These are phyloP conservation scores for Fusarium euwallaceae DNA, from an alignment of 2,329 filamentous ascomycete genomes.

Conservation along the genomic window DNA sequence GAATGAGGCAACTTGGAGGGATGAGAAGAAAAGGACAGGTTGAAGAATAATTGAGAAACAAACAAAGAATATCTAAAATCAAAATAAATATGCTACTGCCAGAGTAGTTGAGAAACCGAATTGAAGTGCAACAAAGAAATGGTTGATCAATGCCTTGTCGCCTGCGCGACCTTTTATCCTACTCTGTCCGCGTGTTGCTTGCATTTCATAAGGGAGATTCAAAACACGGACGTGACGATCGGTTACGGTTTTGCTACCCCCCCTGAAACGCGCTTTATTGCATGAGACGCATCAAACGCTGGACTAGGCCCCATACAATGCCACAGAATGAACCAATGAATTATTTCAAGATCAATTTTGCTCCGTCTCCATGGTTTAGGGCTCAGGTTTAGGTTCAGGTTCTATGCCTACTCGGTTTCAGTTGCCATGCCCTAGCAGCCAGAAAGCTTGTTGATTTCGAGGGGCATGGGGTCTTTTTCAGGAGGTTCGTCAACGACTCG, in stretches of 20 bases:
- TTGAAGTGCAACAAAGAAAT: background rate
- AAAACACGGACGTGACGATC: background rate
- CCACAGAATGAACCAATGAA: background rate
- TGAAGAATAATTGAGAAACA: background rate
- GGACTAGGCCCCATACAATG: background rate
- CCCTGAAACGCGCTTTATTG: background rate
- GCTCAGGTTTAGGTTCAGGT: background rate
- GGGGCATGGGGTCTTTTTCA: background rate
- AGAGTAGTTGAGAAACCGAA: background rate
- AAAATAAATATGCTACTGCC: background rate
- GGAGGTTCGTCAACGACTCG: background rate
- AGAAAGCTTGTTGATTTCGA: background rate
- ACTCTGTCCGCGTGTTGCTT: background rate
- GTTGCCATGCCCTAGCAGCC: background rate
- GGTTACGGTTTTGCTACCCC: background rate
- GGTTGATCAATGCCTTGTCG: too few relatives aligned
- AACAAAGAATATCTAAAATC: background rate
- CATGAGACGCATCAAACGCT: background rate
- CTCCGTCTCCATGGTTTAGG: background rate
- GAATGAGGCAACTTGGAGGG: background rate
- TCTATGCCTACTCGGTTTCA: background rate
- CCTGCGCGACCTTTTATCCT: background rate
- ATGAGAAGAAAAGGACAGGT: background rate
- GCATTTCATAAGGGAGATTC: background rate
- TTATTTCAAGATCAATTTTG: background rate